phyloP scores from a whole-genome alignment of 208 protist species.

The Leishmania aethiopica region DNA sequence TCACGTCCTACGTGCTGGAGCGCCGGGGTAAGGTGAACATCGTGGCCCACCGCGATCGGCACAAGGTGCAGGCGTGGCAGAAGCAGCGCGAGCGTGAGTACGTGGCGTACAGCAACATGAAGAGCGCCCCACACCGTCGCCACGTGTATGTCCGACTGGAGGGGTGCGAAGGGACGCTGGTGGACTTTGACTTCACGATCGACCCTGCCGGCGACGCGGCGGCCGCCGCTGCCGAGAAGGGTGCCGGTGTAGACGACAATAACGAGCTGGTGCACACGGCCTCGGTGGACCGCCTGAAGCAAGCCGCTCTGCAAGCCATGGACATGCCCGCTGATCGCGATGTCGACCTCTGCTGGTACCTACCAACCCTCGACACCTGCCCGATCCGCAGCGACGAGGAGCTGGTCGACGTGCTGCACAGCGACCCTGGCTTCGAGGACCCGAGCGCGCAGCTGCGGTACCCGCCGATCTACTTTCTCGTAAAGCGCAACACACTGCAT shows the following conservation, averaged over 20 bases:
- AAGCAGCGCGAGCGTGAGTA: conserved; percentile 84
- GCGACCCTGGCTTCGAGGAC: conserved; percentile 85
- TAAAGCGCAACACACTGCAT: conserved; percentile 79
- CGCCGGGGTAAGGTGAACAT: conserved; percentile 55
- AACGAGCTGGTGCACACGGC: conserved; percentile 8
- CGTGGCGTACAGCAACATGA: conserved; percentile 51
- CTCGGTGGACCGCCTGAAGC: conserved; percentile 50
- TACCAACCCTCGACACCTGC: conserved; percentile 86
- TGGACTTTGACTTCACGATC: conserved; percentile 87
- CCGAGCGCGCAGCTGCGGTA: conserved; percentile 57
- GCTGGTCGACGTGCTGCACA: conserved; percentile 75
- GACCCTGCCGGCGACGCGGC: conserved; percentile 25
- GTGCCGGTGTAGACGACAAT: not conserved
- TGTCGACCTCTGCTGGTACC: conserved; percentile 85
- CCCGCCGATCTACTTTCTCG: conserved; percentile 89
- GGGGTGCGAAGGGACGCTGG: conserved; percentile 85
- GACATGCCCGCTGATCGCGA: conserved; percentile 68
- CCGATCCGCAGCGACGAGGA: conserved; percentile 76
- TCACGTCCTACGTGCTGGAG: conserved; percentile 87
- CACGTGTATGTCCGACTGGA: conserved; percentile 87
- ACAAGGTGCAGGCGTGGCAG: conserved; percentile 67
- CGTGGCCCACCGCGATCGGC: conserved; percentile 59
- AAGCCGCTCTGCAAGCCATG: conserved; percentile 41
- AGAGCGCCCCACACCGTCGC: conserved; percentile 60
- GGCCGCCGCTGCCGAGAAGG: conserved; percentile 1